phyloP scores from a whole-genome alignment of 768 basidiomycete genomes.

The Trametes punicea region DNA sequence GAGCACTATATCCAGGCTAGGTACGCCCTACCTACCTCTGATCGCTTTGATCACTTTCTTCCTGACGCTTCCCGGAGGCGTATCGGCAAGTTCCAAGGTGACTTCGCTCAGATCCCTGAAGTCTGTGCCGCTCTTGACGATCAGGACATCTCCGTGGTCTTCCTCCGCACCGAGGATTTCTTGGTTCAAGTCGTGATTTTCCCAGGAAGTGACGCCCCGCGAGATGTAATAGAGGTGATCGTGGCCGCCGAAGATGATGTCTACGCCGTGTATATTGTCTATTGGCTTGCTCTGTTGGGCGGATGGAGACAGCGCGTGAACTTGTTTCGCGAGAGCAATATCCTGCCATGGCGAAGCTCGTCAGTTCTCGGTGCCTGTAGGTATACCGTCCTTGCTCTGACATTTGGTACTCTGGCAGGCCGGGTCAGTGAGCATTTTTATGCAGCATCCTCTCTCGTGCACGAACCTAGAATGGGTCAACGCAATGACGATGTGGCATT shows the following conservation, averaged over 20 bases:
- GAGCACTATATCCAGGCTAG: neutral
- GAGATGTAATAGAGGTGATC: conserved; percentile 82
- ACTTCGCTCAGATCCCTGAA: conserved; percentile 85
- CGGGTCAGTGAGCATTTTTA: neutral
- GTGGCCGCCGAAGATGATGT: conserved; percentile 84
- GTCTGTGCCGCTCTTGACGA: conserved; percentile 87
- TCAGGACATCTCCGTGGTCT: conserved; percentile 68
- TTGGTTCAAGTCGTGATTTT: conserved; percentile 52
- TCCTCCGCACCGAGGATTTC: conserved; percentile 62
- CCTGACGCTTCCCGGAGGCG: conserved; percentile 61
- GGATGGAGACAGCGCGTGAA: conserved; percentile 56
- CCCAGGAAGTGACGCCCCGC: conserved; percentile 64
- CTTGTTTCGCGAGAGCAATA: conserved; percentile 62
- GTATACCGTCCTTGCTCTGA: conserved; percentile 7
- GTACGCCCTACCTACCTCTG: conserved; percentile 42
- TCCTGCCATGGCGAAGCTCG: conserved; percentile 45
- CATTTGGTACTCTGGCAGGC: conserved; percentile 31
- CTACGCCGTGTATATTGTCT: conserved; percentile 65
- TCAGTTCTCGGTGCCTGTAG: neutral
- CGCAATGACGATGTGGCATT: conserved; percentile 81
- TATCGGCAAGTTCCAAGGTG: conserved; percentile 54
- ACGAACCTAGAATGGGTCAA: conserved; percentile 77
- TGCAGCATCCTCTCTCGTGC: neutral
- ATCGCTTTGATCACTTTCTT: conserved; percentile 59
- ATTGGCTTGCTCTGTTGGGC: conserved; percentile 44